These are phyloP conservation scores for Liriodendron chinense DNA, from an alignment of 164 flowering plant species.

Conservation along the genomic window DNA sequence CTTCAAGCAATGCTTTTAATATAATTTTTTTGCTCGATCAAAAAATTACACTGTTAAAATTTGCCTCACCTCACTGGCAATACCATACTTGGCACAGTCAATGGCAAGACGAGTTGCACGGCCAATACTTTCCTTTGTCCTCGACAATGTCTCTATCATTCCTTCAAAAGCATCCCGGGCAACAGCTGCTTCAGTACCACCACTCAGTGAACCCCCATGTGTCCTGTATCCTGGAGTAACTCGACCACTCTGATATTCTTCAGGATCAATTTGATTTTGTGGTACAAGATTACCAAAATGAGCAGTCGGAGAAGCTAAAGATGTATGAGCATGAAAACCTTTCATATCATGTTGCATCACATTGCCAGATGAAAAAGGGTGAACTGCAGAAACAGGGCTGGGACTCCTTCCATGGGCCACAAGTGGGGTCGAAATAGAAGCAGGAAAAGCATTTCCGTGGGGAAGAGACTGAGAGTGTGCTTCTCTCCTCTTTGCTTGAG, in stretches of 20 bases:
- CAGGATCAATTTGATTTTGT: slow-evolving; percentile 40
- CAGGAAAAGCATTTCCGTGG: slow-evolving; percentile 27
- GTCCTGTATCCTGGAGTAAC: slow-evolving; percentile 52
- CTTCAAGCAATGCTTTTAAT: not conserved
- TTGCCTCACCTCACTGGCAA: slow-evolving; percentile 80
- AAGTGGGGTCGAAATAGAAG: slow-evolving; percentile 23
- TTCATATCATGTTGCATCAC: slow-evolving; percentile 35
- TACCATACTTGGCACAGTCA: slow-evolving; percentile 96
- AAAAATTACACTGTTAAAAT: not conserved
- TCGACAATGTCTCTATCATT: slow-evolving; percentile 95
- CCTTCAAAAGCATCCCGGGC: slow-evolving; percentile 99
- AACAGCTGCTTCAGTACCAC: slow-evolving; percentile 95
- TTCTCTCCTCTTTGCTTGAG: slow-evolving; percentile 84
- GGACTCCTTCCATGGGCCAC: slow-evolving; percentile 44
- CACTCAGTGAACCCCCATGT: slow-evolving; percentile 76
- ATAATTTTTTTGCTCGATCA: too few relatives aligned
- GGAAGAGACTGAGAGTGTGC: slow-evolving; percentile 46
- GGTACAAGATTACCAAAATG: slow-evolving; percentile 27
- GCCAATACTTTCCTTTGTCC: slow-evolving; percentile 98
- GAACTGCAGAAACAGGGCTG: slow-evolving; percentile 41
- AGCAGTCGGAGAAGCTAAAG: slow-evolving; percentile 40
- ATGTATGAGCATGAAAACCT: slow-evolving; percentile 30
- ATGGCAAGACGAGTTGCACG: slow-evolving; percentile 99
- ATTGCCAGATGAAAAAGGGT: slow-evolving; percentile 33
- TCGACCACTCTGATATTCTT: slow-evolving; percentile 62